Conservation (phyloP, 225 moss, liverwort and hornwort genomes). For the Marchantia polymorpha region DNA sequence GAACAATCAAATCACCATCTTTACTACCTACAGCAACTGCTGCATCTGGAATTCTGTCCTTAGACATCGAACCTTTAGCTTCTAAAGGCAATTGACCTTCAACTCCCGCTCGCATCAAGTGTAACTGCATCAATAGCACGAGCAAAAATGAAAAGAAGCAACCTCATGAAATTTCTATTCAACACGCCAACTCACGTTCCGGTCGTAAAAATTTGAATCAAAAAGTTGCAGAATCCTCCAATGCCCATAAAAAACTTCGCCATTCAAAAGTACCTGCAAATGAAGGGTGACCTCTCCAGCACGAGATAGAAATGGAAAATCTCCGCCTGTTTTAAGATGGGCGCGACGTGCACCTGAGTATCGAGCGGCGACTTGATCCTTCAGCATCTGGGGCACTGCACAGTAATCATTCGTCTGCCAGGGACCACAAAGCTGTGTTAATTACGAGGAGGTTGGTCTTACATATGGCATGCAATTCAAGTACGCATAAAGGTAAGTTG, state of each 20-base stretch:
- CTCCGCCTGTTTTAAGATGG: slow-evolving; percentile 84
- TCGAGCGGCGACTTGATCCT: slow-evolving; percentile 81
- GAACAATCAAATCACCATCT: slow-evolving; percentile 36
- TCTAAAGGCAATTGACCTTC: slow-evolving; percentile 54
- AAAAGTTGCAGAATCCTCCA: neutral
- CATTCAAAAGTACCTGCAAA: slow-evolving; percentile 54
- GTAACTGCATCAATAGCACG: slow-evolving; percentile 51
- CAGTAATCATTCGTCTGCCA: slow-evolving; percentile 94
- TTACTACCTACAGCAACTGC: slow-evolving; percentile 33
- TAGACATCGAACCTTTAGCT: slow-evolving; percentile 22
- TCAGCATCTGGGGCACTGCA: slow-evolving; percentile 74
- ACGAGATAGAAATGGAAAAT: slow-evolving; percentile 96
- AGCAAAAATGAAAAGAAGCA: neutral
- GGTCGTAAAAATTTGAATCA: neutral
- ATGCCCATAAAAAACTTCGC: neutral
- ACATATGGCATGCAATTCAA: too few species aligned
- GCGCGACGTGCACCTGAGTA: slow-evolving; percentile 92
- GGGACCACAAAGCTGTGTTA: neutral
- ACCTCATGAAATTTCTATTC: neutral
- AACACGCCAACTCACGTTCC: neutral
- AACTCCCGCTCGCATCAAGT: slow-evolving; percentile 84
- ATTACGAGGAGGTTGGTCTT: neutral
- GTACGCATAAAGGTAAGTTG: too few species aligned
- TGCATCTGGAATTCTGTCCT: slow-evolving; percentile 29
- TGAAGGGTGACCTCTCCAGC: slow-evolving; percentile 98